Evolutionary conservation across 164 flowering plant species (phyloP).

Genomic region (Berberis vulgaris): DNA sequence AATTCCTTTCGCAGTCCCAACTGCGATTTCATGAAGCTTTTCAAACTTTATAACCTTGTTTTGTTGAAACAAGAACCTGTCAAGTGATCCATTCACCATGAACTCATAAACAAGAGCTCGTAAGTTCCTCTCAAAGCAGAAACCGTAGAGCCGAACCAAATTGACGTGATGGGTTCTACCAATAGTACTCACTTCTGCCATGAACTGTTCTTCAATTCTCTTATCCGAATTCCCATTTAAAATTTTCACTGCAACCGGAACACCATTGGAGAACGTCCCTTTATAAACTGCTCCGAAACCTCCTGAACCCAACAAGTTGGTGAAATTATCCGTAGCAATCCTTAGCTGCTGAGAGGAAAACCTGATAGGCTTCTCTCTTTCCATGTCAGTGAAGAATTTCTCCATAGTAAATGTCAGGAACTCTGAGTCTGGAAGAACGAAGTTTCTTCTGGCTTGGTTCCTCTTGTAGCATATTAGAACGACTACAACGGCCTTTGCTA

Average conservation of each 20-base stretch:
- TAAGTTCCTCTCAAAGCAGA: constrained; percentile 12
- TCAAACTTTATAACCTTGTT: constrained; percentile 7
- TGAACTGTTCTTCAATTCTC: constrained; percentile 20
- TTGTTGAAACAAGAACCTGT: constrained; percentile 11
- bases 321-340: constrained; percentile 9
- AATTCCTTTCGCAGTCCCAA: constrained; percentile 19
- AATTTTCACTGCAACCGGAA: constrained; percentile 18
- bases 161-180: constrained; percentile 23
- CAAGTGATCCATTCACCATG: constrained; percentile 24
- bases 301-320: constrained; percentile 15
- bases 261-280: constrained; percentile 11
- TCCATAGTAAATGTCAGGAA: not conserved
- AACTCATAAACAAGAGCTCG: constrained; percentile 20
- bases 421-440: not conserved
- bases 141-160: constrained; percentile 23
- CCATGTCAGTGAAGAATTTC: constrained; percentile 15
- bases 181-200: constrained; percentile 22
- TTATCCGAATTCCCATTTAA: constrained; percentile 9
- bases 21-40: constrained; percentile 13
- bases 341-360: constrained; percentile 13
- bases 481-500: not conserved
- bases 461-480: not conserved
- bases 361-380: constrained; percentile 13
- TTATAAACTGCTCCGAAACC: constrained; percentile 18
- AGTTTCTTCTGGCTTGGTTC: not conserved